Base-by-base conservation (phyloP, 495 filamentous ascomycete species). In the Penicillium canariense region DNA sequence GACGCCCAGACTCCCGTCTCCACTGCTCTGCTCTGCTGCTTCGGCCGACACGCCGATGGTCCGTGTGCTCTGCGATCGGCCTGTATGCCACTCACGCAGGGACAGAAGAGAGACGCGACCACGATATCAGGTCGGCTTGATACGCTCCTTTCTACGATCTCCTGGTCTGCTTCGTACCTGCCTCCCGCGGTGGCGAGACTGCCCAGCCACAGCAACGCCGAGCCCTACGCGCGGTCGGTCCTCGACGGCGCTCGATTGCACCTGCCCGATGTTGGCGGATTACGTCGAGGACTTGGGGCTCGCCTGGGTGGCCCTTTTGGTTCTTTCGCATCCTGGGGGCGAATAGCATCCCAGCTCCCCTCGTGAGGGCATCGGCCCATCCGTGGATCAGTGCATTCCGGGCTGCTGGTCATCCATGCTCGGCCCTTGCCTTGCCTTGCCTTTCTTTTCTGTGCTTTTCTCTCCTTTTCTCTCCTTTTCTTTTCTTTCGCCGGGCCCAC, bases 31-130 rank as follows among this genome's bases (percentile, higher is more conserved):
- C 43, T 26, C 30, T 15, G 17, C 4, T 28, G 17, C 55, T 52
- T 57, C 55, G 55, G 55, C 55, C 55, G 55, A 47, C 3, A 26
- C 55, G 47, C 48, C 55, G 55, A 32, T 52, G 39, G 50, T 28
- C 50, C 39, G 50, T 45, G 40, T 44, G 22, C 40, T 27, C 12
- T 44, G 4, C 40, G 25, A 44, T 44, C 40, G 40, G 23, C 25
- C 40, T 20, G 23, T 18, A 39, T 39, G 36, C 36, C 36, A 39
- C 17, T 22, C 36, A 22, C 2, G 17, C 10, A n/a, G n/a, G n/a
- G n/a, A 6, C 20, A 39, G 11, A 12, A 12, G 12, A 39, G 36
- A 23, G 36, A 22, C 36, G 18, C 18, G 36, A 22, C 14, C 17
- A 6, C 12, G 15, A 17, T n/a, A n/a, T n/a, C n/a, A n/a, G n/a